phyloP scores from a whole-genome alignment of 2,329 filamentous ascomycete species.

The Arachnopeziza araneosa region DNA sequence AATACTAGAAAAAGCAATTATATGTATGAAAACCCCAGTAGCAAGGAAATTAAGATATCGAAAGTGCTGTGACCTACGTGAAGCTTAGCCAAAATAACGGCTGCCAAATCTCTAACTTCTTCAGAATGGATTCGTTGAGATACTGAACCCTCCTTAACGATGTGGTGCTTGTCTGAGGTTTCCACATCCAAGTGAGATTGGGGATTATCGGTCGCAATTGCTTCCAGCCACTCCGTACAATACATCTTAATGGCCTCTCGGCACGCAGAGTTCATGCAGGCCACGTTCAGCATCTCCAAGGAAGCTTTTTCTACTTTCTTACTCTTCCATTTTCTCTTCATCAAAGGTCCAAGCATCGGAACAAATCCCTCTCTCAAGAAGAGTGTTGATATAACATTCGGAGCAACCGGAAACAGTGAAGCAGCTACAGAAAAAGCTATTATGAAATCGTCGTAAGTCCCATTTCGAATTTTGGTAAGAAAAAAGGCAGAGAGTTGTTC shows the following conservation, averaged over 20 bases:
- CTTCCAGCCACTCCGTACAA: constrained; percentile 81
- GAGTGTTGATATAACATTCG: constrained; percentile 66
- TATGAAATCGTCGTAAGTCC: constrained; percentile 82
- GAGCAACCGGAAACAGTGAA: constrained; percentile 79
- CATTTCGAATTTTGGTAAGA: constrained; percentile 61
- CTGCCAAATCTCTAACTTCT: constrained; percentile 59
- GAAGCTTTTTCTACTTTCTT: constrained; percentile 80
- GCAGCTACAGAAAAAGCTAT: constrained; percentile 91
- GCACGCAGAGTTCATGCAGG: constrained; percentile 79
- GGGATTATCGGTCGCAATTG: constrained; percentile 69
- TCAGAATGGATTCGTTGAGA: constrained; percentile 45
- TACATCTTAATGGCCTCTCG: constrained; percentile 80
- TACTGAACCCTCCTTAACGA: constrained; percentile 27
- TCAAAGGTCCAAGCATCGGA: constrained; percentile 66
- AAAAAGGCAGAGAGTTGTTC: constrained; percentile 70
- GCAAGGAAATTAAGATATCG: constrained; percentile 3
- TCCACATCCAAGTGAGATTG: constrained; percentile 39
- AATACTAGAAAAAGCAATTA: constrained; percentile 13
- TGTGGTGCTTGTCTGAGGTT: constrained; percentile 17
- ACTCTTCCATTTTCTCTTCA: constrained; percentile 77
- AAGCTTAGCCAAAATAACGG: constrained; percentile 71
- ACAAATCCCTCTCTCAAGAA: constrained; percentile 90
- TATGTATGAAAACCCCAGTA: constrained; percentile 17
- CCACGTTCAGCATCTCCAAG: constrained; percentile 84
- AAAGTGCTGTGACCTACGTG: constrained; percentile 42